phyloP scores from a whole-genome alignment of 2,329 filamentous ascomycete genomes.

The Colletotrichum siamense region DNA sequence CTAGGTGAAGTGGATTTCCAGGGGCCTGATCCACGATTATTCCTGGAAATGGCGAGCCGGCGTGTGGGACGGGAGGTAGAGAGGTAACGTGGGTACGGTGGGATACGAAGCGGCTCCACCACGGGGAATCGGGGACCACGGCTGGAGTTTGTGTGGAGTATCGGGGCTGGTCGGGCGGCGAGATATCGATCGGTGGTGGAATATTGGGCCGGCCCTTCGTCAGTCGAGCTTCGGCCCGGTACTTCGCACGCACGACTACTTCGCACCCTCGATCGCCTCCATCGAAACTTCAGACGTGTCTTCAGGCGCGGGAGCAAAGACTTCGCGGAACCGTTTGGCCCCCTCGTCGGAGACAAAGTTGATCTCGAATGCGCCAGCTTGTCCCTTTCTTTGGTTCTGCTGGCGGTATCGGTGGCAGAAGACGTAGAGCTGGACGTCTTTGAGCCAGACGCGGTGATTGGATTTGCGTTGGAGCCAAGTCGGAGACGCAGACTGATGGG shows the following conservation, averaged over 20 bases:
- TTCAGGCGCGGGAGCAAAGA: constrained; percentile 34
- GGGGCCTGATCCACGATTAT: background rate
- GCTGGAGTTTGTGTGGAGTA: background rate
- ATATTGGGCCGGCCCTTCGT: background rate
- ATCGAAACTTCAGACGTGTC: background rate
- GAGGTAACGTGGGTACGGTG: background rate
- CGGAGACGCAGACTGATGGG: constrained; percentile 51
- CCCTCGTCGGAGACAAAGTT: constrained; percentile 51
- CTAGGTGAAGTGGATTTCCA: background rate
- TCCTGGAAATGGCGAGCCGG: background rate
- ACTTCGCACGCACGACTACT: background rate
- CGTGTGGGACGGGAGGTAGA: background rate
- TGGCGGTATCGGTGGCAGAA: constrained; percentile 63
- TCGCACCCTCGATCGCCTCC: background rate
- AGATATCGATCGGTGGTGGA: background rate
- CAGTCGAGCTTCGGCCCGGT: background rate
- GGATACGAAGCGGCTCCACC: background rate
- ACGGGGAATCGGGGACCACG: background rate
- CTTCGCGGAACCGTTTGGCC: constrained; percentile 43
- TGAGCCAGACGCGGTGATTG: constrained; percentile 53
- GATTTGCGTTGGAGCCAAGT: constrained; percentile 58
- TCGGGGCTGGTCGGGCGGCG: background rate
- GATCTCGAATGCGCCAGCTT: constrained; percentile 55
- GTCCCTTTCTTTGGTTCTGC: constrained; percentile 55
- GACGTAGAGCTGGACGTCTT: constrained; percentile 62